Base-by-base conservation (phyloP, 768 basidiomycete species). In the Leccinum pellstonianum region DNA sequence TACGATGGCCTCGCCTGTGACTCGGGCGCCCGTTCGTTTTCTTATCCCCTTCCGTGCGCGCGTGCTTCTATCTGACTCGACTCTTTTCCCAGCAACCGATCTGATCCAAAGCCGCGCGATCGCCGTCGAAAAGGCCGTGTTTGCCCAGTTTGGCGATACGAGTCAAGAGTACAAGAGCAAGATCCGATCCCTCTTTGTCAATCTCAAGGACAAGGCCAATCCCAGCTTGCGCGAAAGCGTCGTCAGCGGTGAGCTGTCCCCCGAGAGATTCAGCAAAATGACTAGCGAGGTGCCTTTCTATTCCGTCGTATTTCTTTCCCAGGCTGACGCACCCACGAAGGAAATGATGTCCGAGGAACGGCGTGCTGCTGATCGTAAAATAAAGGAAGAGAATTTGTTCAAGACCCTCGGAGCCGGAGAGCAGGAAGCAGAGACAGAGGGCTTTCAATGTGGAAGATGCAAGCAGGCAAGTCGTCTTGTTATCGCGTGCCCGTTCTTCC, bases 261-360 rank as follows among this genome's bases (percentile, higher is more conserved):
- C 87, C 0, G 82, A 84, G 53, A 85, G 80, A 63, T 86, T 98
- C 49, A 84, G 84, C 62, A 84, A 74, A 43, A 97, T 98, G 94
- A 79, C 82, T 1, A 93, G 88, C 69, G 82, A 88, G 79, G 93
- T 91, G 68, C 48, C 17, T 17, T 14, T 33, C 31, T 17, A 15
- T 33, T 11, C 51, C 2, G 1, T n/a, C 31, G 29, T 15, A 11
- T n/a, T 8, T 11, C 51, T 21, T 19, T 19, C 10, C n/a, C 31
- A 11, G 29, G 41, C 59, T 52, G 35, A 58, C 46, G 17, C 14
- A 17, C 12, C 48, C 19, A 19, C 49, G 95, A 52, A 96, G 93
- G 95, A 98, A 68, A 94, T 99, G 92, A 95, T 96, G 14, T 92
- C 93, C 0, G 93, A 93, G 69, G 93, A 95, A 64, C 83, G 93